Percentiles rank a stretch among this genome's conserved stretches.
phyloP scores from a whole-genome alignment of 805 yeast genomes.

The Kurtzmaniella fragi region DNA sequence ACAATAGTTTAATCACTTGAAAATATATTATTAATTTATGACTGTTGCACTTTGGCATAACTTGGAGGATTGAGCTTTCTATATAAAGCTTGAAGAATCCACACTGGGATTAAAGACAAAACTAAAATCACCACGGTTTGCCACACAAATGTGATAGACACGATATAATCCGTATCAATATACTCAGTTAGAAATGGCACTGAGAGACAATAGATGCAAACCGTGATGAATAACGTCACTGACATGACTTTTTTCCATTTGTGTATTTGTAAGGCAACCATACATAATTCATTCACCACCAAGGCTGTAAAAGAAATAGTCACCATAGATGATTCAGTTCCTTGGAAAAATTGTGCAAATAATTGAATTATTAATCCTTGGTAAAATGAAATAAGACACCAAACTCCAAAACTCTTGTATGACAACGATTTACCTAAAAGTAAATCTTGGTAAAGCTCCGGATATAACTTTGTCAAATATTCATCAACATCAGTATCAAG shows the following conservation, averaged over 20 bases:
- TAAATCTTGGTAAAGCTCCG: conserved; percentile 90
- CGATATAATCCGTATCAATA: conserved; percentile 64
- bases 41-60: conserved; percentile 93
- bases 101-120: conserved; percentile 79
- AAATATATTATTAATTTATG: conserved; percentile 17
- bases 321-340: conserved; percentile 75
- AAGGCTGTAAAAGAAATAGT: conserved; percentile 77
- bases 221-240: conserved; percentile 64
- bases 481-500: conserved; percentile 89
- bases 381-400: conserved; percentile 86
- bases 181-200: conserved; percentile 87
- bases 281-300: conserved; percentile 77
- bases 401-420: conserved; percentile 80
- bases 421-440: conserved; percentile 85
- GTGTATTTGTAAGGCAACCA: conserved; percentile 90
- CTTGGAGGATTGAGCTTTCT: conserved; percentile 86
- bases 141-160: conserved; percentile 60
- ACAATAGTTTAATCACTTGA: neutral
- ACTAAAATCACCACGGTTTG: conserved; percentile 59
- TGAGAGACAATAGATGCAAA: conserved; percentile 61
- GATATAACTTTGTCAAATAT: conserved; percentile 81
- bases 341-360: conserved; percentile 70
- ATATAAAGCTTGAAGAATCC: conserved; percentile 74
- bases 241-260: conserved; percentile 87
- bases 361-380: conserved; percentile 88